Conservation (phyloP, 139 green algal species). For the Yamagishiella unicocca region DNA sequence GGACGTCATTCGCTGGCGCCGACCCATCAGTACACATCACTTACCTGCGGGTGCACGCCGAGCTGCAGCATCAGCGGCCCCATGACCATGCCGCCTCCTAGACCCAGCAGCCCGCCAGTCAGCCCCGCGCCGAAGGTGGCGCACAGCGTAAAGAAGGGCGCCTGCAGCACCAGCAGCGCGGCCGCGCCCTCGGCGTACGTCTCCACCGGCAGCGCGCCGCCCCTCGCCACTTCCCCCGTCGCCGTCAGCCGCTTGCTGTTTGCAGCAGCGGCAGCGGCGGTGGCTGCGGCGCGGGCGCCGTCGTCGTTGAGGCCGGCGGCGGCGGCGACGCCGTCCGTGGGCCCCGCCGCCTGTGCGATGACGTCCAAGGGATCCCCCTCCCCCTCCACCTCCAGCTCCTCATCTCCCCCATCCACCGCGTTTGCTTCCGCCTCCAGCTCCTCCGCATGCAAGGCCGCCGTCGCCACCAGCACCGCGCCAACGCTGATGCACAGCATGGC, state of each 20-base stretch:
- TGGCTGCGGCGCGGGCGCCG: not conserved
- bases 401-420: not conserved
- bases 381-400: not conserved
- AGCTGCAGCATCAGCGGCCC: slow-evolving; percentile 65
- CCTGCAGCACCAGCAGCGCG: slow-evolving; percentile 4
- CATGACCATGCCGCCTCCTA: slow-evolving; percentile 82
- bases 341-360: too few relatives aligned
- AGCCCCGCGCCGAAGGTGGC: slow-evolving; percentile 44
- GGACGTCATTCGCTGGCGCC: not conserved
- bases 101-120: slow-evolving; percentile 52
- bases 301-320: not conserved
- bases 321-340: too few relatives aligned
- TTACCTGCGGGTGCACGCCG: slow-evolving; percentile 61
- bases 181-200: not conserved
- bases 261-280: not conserved
- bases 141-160: not conserved
- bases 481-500: slow-evolving; percentile 16
- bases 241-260: not conserved
- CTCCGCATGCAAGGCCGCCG: not conserved
- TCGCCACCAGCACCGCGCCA: not conserved
- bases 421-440: not conserved
- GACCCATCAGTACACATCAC: not conserved
- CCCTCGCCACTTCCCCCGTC: not conserved
- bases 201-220: not conserved
- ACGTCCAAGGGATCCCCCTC: too few relatives aligned